Evolutionary conservation across 352 stramenopile species (phyloP).

Genomic region (Pythium phragmitis): DNA sequence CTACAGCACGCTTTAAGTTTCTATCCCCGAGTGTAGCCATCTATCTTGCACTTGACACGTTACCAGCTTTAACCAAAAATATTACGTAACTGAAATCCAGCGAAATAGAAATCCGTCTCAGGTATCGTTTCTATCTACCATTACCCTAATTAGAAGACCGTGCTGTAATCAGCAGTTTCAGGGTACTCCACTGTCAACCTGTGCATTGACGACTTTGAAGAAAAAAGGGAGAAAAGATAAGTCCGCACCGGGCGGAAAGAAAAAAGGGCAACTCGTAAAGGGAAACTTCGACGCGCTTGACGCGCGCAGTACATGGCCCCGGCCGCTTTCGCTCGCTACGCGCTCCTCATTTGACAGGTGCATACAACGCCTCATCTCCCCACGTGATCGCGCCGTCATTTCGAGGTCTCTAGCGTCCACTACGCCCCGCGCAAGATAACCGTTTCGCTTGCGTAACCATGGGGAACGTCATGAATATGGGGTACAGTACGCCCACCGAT

Average conservation of each 20-base stretch:
- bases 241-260: background rate
- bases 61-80: background rate
- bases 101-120: constrained; percentile 3
- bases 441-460: constrained; percentile 28
- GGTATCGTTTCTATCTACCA: constrained; percentile 6
- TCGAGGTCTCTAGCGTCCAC: background rate
- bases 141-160: background rate
- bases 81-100: too few species aligned
- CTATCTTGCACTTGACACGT: background rate
- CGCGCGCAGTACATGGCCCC: constrained; percentile 9
- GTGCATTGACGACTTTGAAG: constrained; percentile 26
- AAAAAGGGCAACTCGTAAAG: constrained; percentile 8
- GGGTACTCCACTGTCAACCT: constrained; percentile 5
- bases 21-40: constrained; percentile 10
- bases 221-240: constrained; percentile 20
- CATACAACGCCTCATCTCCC: background rate
- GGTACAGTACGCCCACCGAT: constrained; percentile 25
- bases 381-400: background rate
- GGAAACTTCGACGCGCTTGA: background rate
- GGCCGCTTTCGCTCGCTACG: background rate
- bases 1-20: constrained; percentile 67
- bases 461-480: constrained; percentile 72
- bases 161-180: constrained; percentile 9
- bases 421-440: background rate
- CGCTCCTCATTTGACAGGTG: background rate